Evolutionary conservation across 352 stramenopile species (phyloP).

Genomic region (Globisporangium solare): DNA sequence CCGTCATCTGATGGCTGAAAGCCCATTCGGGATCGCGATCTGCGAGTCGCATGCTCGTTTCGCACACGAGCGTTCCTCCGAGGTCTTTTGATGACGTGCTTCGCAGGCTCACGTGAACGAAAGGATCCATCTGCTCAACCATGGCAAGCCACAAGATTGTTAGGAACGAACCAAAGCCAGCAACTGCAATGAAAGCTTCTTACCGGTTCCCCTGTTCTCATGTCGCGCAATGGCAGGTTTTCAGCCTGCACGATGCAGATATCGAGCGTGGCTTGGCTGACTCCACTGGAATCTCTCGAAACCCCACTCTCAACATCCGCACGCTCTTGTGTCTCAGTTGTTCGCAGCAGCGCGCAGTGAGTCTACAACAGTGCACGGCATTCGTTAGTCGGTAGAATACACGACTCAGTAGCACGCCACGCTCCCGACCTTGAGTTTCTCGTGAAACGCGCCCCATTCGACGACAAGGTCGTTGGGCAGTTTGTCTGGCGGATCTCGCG

Average conservation of each 20-base stretch:
- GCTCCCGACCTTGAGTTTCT: conserved; percentile 24
- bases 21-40: conserved; percentile 49
- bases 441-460: conserved; percentile 27
- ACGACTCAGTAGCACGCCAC: neutral
- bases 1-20: conserved; percentile 21
- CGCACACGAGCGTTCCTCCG: conserved; percentile 6
- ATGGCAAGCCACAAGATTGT: neutral
- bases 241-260: conserved; percentile 39
- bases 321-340: conserved; percentile 18
- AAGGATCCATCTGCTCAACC: conserved; percentile 42
- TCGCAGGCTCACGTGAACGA: conserved; percentile 40
- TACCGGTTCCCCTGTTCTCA: conserved; percentile 38
- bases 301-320: conserved; percentile 26
- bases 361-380: conserved; percentile 10
- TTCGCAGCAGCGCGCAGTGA: conserved; percentile 18
- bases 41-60: conserved; percentile 36
- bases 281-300: conserved; percentile 18
- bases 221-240: conserved; percentile 47
- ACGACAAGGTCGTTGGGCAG: conserved; percentile 22
- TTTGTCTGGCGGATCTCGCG: conserved; percentile 25
- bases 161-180: neutral
- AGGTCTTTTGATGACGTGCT: neutral
- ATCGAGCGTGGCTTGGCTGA: conserved; percentile 35
- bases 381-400: neutral
- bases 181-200: neutral